A percentile compares a stretch with the other conserved stretches of the same genome.
phyloP scores from a whole-genome alignment of 2,329 filamentous ascomycete species.

The Fusarium brachygibbosum region DNA sequence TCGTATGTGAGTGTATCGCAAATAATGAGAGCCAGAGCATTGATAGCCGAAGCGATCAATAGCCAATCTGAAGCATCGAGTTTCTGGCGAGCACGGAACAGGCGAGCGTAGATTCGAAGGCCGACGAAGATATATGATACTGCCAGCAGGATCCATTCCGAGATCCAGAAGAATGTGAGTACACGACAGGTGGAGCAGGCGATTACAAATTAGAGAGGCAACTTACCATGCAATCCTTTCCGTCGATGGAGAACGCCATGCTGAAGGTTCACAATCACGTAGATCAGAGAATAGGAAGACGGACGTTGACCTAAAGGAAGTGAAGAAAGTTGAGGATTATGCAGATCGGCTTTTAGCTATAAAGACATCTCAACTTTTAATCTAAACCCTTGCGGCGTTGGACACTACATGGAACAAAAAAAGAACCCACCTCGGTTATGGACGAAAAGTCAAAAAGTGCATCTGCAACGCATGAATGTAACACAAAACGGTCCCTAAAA shows the following conservation, averaged over 20 bases:
- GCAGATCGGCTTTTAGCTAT: not conserved
- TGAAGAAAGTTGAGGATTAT: not conserved
- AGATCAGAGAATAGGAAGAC: not conserved
- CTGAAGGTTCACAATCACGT: not conserved
- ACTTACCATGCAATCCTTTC: slow-evolving; percentile 45
- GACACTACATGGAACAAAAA: not conserved
- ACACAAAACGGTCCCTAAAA: slow-evolving; percentile 3
- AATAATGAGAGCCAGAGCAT: slow-evolving; percentile 53
- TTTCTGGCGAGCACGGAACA: slow-evolving; percentile 50
- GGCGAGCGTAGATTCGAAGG: slow-evolving; percentile 52
- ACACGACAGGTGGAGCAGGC: rapidly evolving
- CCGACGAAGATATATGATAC: slow-evolving; percentile 48
- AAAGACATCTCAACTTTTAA: not conserved
- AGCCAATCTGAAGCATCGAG: slow-evolving; percentile 51
- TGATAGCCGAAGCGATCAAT: slow-evolving; percentile 48
- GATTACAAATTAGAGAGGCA: rapidly evolving
- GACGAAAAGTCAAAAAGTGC: not conserved
- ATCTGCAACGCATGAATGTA: slow-evolving; percentile 11
- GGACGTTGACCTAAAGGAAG: not conserved
- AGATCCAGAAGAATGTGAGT: slow-evolving; percentile 44
- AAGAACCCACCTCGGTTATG: slow-evolving; percentile 25
- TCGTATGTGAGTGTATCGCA: slow-evolving; percentile 53
- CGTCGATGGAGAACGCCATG: slow-evolving; percentile 44
- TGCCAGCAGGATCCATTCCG: slow-evolving; percentile 53
- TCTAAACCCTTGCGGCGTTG: not conserved